A percentile compares a stretch with the other conserved stretches of the same genome.
These are phyloP conservation scores for Leccinum huronense DNA, from an alignment of 1,284 basidiomycete species.

Conservation along the genomic window DNA sequence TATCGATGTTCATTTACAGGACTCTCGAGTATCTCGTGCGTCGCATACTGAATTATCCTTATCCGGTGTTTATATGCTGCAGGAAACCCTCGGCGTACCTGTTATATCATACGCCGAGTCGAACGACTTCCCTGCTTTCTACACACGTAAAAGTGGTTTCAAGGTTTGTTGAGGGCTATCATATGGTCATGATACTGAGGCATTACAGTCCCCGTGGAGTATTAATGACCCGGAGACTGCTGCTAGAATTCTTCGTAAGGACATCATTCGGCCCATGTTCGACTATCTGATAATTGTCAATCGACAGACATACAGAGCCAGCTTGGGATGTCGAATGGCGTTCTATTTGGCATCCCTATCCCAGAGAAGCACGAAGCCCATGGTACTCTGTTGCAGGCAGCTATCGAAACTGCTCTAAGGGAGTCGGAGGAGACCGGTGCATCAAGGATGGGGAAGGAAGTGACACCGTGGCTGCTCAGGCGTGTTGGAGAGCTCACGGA, in stretches of 20 bases:
- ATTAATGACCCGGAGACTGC: conserved; percentile 59
- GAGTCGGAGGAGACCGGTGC: conserved; percentile 86
- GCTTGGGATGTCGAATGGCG: conserved; percentile 68
- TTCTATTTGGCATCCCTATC: conserved; percentile 89
- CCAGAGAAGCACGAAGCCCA: conserved; percentile 70
- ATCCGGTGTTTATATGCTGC: neutral
- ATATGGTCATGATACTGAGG: conserved; percentile 9
- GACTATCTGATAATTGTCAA: conserved; percentile 11
- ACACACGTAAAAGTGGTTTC: conserved; percentile 80
- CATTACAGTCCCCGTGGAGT: conserved; percentile 65
- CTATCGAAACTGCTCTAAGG: conserved; percentile 81
- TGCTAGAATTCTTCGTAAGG: conserved; percentile 70
- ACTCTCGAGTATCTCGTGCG: conserved; percentile 91
- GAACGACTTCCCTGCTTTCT: conserved; percentile 93
- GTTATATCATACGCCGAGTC: conserved; percentile 79
- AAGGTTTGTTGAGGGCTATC: conserved; percentile 41
- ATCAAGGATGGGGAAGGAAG: conserved; percentile 83
- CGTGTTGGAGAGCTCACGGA: conserved; percentile 82
- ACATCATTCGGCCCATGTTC: neutral
- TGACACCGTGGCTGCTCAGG: conserved; percentile 91
- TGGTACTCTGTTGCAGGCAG: conserved; percentile 72
- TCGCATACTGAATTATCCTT: conserved; percentile 1
- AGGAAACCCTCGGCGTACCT: conserved; percentile 97
- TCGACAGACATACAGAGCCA: conserved; percentile 56
- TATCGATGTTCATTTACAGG: conserved; percentile 37